phyloP scores from a whole-genome alignment of 306 rosid genomes.

The Trichosanthes cucumerina region DNA sequence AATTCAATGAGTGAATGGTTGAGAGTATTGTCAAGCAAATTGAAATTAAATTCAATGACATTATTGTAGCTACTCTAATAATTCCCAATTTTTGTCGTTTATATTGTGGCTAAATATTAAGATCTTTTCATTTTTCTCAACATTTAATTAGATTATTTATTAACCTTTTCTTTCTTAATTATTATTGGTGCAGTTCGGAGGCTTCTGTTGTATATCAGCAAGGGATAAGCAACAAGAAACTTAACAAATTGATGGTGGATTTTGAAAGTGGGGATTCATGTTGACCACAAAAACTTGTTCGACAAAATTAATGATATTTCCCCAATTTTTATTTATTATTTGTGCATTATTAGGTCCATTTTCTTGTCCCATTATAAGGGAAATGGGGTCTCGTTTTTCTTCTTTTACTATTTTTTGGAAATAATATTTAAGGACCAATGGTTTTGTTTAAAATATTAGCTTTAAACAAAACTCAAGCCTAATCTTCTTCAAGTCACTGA shows the following conservation, averaged over 20 bases:
- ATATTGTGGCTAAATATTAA: neutral
- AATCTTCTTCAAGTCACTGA: neutral
- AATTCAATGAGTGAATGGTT: neutral
- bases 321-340: neutral
- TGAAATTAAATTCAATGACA: neutral
- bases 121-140: neutral
- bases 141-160: neutral
- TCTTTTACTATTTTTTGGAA: neutral
- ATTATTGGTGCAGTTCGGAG: neutral
- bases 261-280: slow-evolving; percentile 6
- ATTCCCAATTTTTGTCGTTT: neutral
- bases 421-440: neutral
- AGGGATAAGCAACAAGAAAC: slow-evolving; percentile 23
- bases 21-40: neutral
- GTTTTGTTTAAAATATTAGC: neutral
- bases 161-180: neutral
- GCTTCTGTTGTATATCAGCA: slow-evolving; percentile 12
- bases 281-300: neutral
- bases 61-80: neutral
- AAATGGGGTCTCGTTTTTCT: neutral
- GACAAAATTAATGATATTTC: neutral
- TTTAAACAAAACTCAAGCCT: neutral
- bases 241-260: slow-evolving; percentile 17
- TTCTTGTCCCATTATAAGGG: neutral
- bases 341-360: neutral